Conservation (phyloP, 176 grass and related monocot species). For the Olyra latifolia region DNA sequence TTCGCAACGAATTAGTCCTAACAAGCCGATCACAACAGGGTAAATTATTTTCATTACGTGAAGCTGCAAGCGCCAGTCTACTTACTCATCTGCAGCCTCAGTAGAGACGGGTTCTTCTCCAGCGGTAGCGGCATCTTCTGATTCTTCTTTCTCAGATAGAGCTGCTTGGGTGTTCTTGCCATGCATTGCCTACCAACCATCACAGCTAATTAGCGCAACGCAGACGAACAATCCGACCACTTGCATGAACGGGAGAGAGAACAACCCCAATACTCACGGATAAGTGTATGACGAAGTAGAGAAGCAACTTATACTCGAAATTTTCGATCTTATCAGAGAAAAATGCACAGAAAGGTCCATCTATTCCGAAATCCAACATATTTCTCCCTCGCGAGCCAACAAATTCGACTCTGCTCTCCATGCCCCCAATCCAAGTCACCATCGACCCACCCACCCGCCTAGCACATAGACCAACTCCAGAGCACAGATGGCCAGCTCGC, state of each 20-base stretch:
- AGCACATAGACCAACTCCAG: not conserved
- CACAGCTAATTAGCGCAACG: not conserved
- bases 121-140: not conserved
- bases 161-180: conserved; percentile 15
- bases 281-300: not conserved
- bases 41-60: not conserved
- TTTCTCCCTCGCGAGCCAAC: not conserved
- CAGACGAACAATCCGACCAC: not conserved
- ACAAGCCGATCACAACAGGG: not conserved
- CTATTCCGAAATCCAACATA: not conserved
- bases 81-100: conserved; percentile 33
- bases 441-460: not conserved
- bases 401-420: not conserved
- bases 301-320: too few relatives aligned
- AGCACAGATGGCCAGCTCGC: not conserved
- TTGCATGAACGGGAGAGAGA: not conserved
- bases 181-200: conserved; percentile 50
- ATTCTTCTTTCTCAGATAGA: conserved; percentile 30
- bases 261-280: not conserved
- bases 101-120: not conserved
- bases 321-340: not conserved
- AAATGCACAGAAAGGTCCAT: not conserved
- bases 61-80: not conserved
- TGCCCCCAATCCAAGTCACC: not conserved
- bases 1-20: not conserved